A percentile compares a stretch with the other conserved stretches of the same genome.
These are phyloP conservation scores for Venturiaceae sp. DNA, from an alignment of 2,329 filamentous ascomycete species.

Conservation along the genomic window DNA sequence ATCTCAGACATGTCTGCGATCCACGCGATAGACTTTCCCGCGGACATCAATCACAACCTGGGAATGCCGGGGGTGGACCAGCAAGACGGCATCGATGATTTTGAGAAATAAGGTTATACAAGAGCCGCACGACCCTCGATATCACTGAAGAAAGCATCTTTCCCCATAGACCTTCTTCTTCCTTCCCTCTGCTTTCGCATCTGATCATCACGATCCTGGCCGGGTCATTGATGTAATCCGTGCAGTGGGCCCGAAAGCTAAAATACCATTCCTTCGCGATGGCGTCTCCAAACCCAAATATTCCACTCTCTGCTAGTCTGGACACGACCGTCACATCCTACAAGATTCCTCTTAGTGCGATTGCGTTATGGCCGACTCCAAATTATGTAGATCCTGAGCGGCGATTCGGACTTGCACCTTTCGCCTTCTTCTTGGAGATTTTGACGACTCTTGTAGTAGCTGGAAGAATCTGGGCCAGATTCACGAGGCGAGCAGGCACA, in stretches of 20 bases:
- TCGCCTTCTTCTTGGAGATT: not conserved
- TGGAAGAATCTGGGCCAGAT: not conserved
- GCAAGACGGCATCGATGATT: not conserved
- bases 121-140: not conserved
- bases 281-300: not conserved
- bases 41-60: not conserved
- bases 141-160: not conserved
- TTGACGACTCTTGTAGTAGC: not conserved
- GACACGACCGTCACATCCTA: slow-evolving; percentile 7
- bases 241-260: no score
- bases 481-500: not conserved
- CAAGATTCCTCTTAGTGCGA: slow-evolving; percentile 7
- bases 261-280: not conserved
- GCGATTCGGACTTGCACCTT: not conserved
- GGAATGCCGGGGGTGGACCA: not conserved
- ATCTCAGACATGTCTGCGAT: not conserved
- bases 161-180: not conserved
- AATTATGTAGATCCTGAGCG: slow-evolving; percentile 1
- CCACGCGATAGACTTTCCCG: not conserved
- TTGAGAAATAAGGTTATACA: not conserved
- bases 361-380: slow-evolving; percentile 7
- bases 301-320: not conserved
- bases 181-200: not conserved
- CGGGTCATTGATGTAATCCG: not conserved
- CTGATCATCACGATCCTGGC: not conserved